Percentiles rank a stretch among this genome's conserved stretches.
Conservation (phyloP, 2,329 filamentous ascomycete species). For the Biscogniauxia marginata region DNA sequence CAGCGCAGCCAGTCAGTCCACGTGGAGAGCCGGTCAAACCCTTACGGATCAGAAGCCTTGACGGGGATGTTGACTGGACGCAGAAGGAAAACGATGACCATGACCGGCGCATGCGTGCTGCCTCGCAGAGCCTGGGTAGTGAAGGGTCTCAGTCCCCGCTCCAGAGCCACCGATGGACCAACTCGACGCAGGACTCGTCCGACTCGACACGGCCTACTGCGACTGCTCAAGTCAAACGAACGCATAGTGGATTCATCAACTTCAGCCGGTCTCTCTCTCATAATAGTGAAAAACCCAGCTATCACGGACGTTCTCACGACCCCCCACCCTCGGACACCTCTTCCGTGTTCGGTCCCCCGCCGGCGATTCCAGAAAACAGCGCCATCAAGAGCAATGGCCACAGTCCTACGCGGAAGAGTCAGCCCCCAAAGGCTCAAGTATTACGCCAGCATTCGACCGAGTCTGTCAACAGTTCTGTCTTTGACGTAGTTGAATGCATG, state of each 20-base stretch:
- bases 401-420: constrained; percentile 11
- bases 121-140: constrained; percentile 25
- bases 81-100: constrained; percentile 20
- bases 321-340: constrained; percentile 20
- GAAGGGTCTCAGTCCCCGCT: constrained; percentile 28
- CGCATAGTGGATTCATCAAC: constrained; percentile 21
- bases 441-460: constrained; percentile 34
- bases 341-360: constrained; percentile 14
- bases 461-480: constrained; percentile 37
- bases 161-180: constrained; percentile 30
- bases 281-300: constrained; percentile 13
- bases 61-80: constrained; percentile 11
- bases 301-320: constrained; percentile 14
- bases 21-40: constrained; percentile 10
- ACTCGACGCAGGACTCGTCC: constrained; percentile 29
- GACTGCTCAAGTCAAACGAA: constrained; percentile 9
- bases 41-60: constrained; percentile 10
- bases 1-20: constrained; percentile 25
- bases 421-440: constrained; percentile 18
- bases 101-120: constrained; percentile 25
- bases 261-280: constrained; percentile 17
- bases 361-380: constrained; percentile 22
- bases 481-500: constrained; percentile 32
- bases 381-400: constrained; percentile 14
- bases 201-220: constrained; percentile 12